Evolutionary conservation across 177 flowering plant species (phyloP), one percentile per base, ranked within the genome.

Genomic region (Vitis hybrid): DNA sequence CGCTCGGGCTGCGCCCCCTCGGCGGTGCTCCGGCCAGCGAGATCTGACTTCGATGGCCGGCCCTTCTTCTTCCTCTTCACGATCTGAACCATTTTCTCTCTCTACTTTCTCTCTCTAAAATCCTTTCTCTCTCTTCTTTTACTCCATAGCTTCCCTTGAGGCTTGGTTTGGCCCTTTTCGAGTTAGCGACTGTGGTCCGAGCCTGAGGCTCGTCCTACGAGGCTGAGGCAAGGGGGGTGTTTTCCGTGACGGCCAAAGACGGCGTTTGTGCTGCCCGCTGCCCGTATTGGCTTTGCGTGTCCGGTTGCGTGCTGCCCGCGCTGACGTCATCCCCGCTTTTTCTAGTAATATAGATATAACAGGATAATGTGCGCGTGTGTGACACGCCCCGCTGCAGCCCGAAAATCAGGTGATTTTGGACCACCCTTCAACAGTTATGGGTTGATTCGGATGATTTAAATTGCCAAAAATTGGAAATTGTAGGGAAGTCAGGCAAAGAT

Each of bases 1-100:
- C 76, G 32, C 58, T 71, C 82, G 65, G 74, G 55, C 64, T 67
- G 50, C 58, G 77, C 17, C 50, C 64, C 24, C 12, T 51, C 67
- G 51, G 58, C 63, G 10, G 52, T 58, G 13, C 51, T 58, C 30
- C 74, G 70, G 14, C 75, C 76, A 0, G 82, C 82, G 69, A 83
- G 92, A 85, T 85, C 92, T 65, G 90, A 75, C 83, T 88, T 90
- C 17, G 91, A 79, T 10, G 96, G 92, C 60, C 97, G 71, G 13
- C 95, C 97, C 66, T 83, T 84, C 90, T 85, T 91, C 93, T 84
- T 86, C 94, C 77, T 79, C 88, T 74, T 85, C 82, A 84, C 89
- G 84, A 89, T 87, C 87, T 89, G 88, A 49, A 80, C 89, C 98
- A 93, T 91, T 53, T 63, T 75, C 69, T 58, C 77, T 68, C 62